Base-by-base conservation (phyloP, 2,329 filamentous ascomycete species). In the Escovopsis sp. region DNA sequence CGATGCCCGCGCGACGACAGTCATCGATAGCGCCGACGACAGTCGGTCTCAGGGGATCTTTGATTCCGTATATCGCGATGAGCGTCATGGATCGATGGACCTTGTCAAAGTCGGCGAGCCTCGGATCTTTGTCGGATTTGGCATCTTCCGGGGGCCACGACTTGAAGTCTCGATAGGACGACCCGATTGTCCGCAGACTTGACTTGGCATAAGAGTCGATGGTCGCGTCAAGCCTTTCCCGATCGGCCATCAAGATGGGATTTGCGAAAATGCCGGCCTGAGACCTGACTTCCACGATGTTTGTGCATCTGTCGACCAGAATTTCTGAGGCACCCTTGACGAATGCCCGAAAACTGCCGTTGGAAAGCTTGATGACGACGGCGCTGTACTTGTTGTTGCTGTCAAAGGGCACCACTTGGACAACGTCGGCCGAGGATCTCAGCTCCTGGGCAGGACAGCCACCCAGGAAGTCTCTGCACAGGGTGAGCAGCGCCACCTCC, bases 161-260 rank as follows among this genome's bases (percentile, higher is more conserved):
- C 23, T 75, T 68, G 45, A 82, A 85, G 49, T 89, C 84, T 37
- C 74, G 72, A 59, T 84, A 87, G 4, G 82, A 69, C 48, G 87
- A 67, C 15, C 74, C 82, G 43, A 88, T 85, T 1, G 82, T 86
- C 41, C 84, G 76, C 8, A 88, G 69, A n/a, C 82, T 85, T 33
- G 72, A 65, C 19, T 66, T 66, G 12, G 76, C 76, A 50, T 79
- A 80, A 6, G 64, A 61, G 36, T 70, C 66, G 48, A 80, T 79
- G 37, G 73, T 58, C 15, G 61, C 53, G 37, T 64, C 64, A 11
- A 79, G 57, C 0, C 63, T 66, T 23, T 74, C 64, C 23, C 68
- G 65, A 46, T 77, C 71, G 12, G 35, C 26, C 15, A 6, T 18
- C 12, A 26, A 33, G 2, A 34, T 40, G 7, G 28, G 30, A 18